phyloP scores from a whole-genome alignment of 768 basidiomycete genomes.

The Panus rudis region DNA sequence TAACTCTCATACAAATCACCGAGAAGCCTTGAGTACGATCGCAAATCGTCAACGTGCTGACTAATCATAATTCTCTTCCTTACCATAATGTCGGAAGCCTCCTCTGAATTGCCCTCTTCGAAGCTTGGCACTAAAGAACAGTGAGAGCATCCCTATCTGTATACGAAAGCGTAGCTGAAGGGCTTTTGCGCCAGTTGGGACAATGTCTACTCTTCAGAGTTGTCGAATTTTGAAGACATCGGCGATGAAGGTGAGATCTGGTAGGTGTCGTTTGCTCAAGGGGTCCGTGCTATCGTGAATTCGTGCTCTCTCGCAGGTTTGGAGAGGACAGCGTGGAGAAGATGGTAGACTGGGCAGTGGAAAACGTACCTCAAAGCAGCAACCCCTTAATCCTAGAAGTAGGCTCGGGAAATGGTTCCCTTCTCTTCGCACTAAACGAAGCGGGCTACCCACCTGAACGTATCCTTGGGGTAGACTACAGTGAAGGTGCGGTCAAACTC shows the following conservation, averaged over 20 bases:
- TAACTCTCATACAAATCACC: no score
- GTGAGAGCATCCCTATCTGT: constrained; percentile 36
- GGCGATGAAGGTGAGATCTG: constrained; percentile 85
- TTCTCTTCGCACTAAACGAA: constrained; percentile 65
- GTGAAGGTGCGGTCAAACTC: constrained; percentile 60
- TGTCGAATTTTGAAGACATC: constrained; percentile 66
- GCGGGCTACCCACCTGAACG: constrained; percentile 49
- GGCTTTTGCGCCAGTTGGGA: constrained; percentile 62
- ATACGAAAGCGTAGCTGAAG: no score
- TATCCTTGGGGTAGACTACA: constrained; percentile 73
- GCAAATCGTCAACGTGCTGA: constrained; percentile 17
- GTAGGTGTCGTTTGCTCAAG: constrained; percentile 38
- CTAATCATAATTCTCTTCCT: constrained; percentile 16
- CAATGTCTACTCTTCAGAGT: constrained; percentile 61
- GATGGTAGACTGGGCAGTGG: constrained; percentile 69
- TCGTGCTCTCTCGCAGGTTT: constrained; percentile 49
- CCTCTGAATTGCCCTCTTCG: constrained; percentile 53
- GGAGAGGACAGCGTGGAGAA: constrained; percentile 68
- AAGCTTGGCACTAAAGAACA: constrained; percentile 75
- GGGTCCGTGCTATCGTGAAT: neutral
- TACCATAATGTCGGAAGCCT: constrained; percentile 16
- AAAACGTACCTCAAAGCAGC: constrained; percentile 44
- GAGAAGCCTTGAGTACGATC: no score
- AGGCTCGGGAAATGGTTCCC: constrained; percentile 73
- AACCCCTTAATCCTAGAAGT: constrained; percentile 57